Base-by-base conservation (phyloP, 2,329 filamentous ascomycete species). In the Knufia petricola region DNA sequence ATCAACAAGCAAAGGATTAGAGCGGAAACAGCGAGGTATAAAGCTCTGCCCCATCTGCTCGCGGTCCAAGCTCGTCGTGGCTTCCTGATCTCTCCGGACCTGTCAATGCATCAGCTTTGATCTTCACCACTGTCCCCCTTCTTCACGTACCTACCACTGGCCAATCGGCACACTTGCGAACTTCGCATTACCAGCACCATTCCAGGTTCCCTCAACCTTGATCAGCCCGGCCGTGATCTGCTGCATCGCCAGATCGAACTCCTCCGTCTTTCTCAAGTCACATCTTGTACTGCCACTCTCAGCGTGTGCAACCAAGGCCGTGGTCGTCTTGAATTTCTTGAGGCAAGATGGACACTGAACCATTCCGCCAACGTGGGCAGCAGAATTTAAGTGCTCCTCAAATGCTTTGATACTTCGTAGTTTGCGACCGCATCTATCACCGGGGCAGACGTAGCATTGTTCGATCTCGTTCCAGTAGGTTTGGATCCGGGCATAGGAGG, bases 221-320 rank as follows among this genome's bases (percentile, higher is more conserved):
- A 69, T 58, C 15, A 69, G 37, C 0, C 68, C 68, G 2, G 62
- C 65, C 7, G 61, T 69, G 12, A 68, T 50, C 20, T 67, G 63
- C 26, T 65, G 59, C 24, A 72, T 58, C 0, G 66, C 56, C 44
- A 64, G 59, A 32, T 48, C 46, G 17, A 24, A 48, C 10, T 48
- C 46, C 26, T 19, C 38, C 4, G 46, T 23, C n/a, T 42, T 31
- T 6, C 46, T 30, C 15, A 48, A 21, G 17, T 42, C 38, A 32
- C 46, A 48, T 23, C 34, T 48, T 4, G 19, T 23, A 8, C 54
- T 64, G 1, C 57, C 55, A 1, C 61, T 61, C 52, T 71, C 69
- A 48, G 63, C 63, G 49, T 72, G 69, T 0, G 64, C 62, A n/a
- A 69, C 58, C 3, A 70, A 58, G 0, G 66, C 66, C 0, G 64